These are phyloP conservation scores for Cercospora citrullina DNA, from an alignment of 2,329 filamentous ascomycete genomes.

Conservation along the genomic window DNA sequence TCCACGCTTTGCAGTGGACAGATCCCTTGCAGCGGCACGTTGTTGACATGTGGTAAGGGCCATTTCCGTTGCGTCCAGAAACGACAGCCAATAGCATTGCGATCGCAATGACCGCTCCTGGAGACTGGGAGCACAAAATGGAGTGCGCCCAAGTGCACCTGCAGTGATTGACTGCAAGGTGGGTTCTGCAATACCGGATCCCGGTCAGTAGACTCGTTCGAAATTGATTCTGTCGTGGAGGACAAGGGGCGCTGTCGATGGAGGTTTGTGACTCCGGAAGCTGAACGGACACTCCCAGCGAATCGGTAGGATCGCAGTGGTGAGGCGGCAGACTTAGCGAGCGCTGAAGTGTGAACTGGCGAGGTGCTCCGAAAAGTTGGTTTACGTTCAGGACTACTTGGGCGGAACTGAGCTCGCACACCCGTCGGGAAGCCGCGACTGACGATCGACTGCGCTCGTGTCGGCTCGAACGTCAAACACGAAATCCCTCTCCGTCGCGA, in stretches of 20 bases:
- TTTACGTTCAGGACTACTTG: not conserved
- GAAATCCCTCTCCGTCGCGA: not conserved
- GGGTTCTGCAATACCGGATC: not conserved
- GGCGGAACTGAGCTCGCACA: not conserved
- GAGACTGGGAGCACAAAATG: not conserved
- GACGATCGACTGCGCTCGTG: not conserved
- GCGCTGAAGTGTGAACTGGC: not conserved
- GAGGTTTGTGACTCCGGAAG: not conserved
- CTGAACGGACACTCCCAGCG: not conserved
- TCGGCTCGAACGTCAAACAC: not conserved
- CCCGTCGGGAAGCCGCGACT: not conserved
- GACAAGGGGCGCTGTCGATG: not conserved
- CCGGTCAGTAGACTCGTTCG: not conserved
- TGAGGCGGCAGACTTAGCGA: not conserved
- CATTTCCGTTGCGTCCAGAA: not conserved
- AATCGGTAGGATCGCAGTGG: not conserved
- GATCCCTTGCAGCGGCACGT: constrained; percentile 7
- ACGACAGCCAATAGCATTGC: not conserved
- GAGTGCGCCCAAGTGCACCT: not conserved
- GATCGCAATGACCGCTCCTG: not conserved
- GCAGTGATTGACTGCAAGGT: not conserved
- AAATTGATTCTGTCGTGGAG: not conserved
- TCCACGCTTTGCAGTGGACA: not conserved
- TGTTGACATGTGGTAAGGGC: constrained; percentile 8
- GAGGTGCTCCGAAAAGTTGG: not conserved